Percentiles rank a stretch among this genome's conserved stretches.
phyloP scores from a whole-genome alignment of 2,329 filamentous ascomycete species.

The Fusarium drepaniforme region DNA sequence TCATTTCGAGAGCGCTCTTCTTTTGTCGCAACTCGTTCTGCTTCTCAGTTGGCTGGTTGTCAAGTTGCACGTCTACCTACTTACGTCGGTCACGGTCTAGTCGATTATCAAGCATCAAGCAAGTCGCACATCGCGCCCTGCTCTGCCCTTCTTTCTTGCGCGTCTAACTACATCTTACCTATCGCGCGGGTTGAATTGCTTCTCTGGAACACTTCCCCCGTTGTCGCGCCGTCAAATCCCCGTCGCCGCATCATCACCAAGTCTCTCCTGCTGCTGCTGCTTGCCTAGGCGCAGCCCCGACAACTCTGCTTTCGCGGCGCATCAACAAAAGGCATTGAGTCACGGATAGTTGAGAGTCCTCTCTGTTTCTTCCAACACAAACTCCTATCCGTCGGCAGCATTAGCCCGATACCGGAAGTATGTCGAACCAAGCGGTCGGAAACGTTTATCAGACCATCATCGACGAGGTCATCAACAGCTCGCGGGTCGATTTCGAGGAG shows the following conservation, averaged over 20 bases:
- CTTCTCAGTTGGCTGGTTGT: slow-evolving; percentile 9
- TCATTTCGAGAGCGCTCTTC: slow-evolving; percentile 9
- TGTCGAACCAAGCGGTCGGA: slow-evolving; percentile 75
- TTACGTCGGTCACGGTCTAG: slow-evolving; percentile 20
- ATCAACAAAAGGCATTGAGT: slow-evolving; percentile 9
- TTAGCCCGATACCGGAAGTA: slow-evolving; percentile 47
- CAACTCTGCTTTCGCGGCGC: slow-evolving; percentile 15
- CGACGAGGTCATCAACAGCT: slow-evolving; percentile 90
- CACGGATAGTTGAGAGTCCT: background rate
- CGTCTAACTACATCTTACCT: slow-evolving; percentile 3
- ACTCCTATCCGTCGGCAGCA: background rate
- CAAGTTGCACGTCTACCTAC: slow-evolving; percentile 24
- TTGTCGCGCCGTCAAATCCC: background rate
- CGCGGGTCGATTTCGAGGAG: slow-evolving; percentile 96
- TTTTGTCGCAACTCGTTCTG: slow-evolving; percentile 18
- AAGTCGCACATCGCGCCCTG: slow-evolving; percentile 16
- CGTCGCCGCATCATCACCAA: background rate
- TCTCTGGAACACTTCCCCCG: background rate
- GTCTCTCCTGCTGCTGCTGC: background rate
- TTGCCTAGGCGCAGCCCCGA: background rate
- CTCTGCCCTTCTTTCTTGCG: background rate
- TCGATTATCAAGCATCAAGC: slow-evolving; percentile 24
- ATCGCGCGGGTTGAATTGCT: background rate
- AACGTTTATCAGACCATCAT: slow-evolving; percentile 84
- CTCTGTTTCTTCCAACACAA: slow-evolving; percentile 6